Base-by-base conservation (phyloP, 441 rosid genomes). In the Oxalis stricta region DNA sequence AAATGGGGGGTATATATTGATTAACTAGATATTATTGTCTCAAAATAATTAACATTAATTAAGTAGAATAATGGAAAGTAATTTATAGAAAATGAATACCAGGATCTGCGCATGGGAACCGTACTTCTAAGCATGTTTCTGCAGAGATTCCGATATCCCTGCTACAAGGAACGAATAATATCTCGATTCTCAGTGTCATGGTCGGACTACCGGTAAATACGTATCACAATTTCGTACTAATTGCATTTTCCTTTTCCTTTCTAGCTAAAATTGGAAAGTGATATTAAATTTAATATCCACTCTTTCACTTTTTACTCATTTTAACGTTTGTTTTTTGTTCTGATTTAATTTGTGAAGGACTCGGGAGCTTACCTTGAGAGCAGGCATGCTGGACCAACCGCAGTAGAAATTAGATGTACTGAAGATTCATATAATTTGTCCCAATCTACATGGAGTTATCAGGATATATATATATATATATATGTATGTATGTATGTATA, bases 201-300 rank as follows among this genome's bases (percentile, higher is more conserved):
- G 89, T 72, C 60, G 89, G 89, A 48, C 44, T 80, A 50, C 89
- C 76, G 61, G 89, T 80, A 71, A 53, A n/a, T n/a, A n/a, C n/a
- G n/a, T n/a, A n/a, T n/a, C n/a, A n/a, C n/a, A n/a, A n/a, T n/a
- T n/a, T n/a, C n/a, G n/a, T n/a, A n/a, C n/a, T n/a, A n/a, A n/a
- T n/a, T n/a, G n/a, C n/a, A n/a, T n/a, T n/a, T n/a, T n/a, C n/a
- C n/a, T n/a, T n/a, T n/a, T n/a, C n/a, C n/a, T n/a, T n/a, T n/a
- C n/a, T n/a, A n/a, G n/a, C n/a, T n/a, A n/a, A n/a, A n/a, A n/a
- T n/a, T n/a, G n/a, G n/a, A n/a, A n/a, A n/a, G n/a, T n/a, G n/a
- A n/a, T n/a, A n/a, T n/a, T n/a, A n/a, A n/a, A n/a, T n/a, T n/a
- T n/a, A n/a, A n/a, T n/a, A n/a, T n/a, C n/a, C n/a, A n/a, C n/a